A percentile compares a stretch with the other conserved stretches of the same genome.
Evolutionary conservation across 139 green algal species (phyloP).

Genomic region (Chlorella sp.): DNA sequence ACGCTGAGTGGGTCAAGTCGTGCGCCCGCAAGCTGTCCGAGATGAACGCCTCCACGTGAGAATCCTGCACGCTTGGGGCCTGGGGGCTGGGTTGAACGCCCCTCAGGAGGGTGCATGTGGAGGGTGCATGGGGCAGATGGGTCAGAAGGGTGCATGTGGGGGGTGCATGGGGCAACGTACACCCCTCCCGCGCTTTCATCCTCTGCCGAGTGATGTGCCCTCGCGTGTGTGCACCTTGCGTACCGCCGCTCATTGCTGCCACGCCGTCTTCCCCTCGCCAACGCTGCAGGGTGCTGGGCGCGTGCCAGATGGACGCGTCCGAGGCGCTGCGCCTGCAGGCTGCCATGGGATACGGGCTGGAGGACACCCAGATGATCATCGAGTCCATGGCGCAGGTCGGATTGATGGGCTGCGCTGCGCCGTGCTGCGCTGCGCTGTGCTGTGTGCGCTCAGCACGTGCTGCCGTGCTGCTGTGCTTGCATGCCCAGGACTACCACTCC

Average conservation of each 20-base stretch:
- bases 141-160: no score
- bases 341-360: slow-evolving; percentile 75
- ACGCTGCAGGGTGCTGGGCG: slow-evolving; percentile 32
- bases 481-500: not conserved
- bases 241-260: no score
- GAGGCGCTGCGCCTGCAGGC: slow-evolving; percentile 75
- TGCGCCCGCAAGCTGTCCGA: slow-evolving; percentile 61
- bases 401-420: slow-evolving; percentile 40
- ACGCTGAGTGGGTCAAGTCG: slow-evolving; percentile 85
- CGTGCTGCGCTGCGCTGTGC: not conserved
- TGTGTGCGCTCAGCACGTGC: not conserved
- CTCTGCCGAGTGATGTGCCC: no score
- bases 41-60: slow-evolving; percentile 49
- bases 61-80: not conserved
- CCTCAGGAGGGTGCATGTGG: not conserved
- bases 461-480: not conserved
- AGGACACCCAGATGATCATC: slow-evolving; percentile 97
- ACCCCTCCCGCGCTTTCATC: no score
- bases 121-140: not conserved
- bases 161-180: no score
- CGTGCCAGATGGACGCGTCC: slow-evolving; percentile 59
- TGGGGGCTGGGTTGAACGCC: not conserved
- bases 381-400: slow-evolving; percentile 94
- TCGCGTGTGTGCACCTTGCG: no score
- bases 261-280: not conserved